phyloP scores from a whole-genome alignment of 2,329 filamentous ascomycete genomes.

The Septoria petroselini region DNA sequence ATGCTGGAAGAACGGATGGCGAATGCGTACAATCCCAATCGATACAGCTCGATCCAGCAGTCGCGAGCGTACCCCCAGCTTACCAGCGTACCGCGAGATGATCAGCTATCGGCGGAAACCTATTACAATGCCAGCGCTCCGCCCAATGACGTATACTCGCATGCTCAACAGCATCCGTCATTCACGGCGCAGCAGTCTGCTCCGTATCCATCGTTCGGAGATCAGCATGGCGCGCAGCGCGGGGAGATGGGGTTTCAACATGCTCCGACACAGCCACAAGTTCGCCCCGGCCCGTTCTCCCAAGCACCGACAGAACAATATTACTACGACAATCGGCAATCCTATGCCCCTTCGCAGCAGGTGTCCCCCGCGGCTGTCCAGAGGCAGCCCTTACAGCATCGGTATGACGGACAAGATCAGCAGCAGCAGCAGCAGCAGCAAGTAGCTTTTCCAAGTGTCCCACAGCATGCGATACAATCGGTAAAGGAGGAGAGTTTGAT shows the following conservation, averaged over 20 bases:
- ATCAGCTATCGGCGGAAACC: conserved; percentile 62
- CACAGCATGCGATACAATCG: conserved; percentile 33
- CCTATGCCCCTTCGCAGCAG: conserved; percentile 16
- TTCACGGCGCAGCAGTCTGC: conserved; percentile 44
- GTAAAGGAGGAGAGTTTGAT: conserved; percentile 40
- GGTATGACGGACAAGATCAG: conserved; percentile 21
- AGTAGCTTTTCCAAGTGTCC: conserved; percentile 36
- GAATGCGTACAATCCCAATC: conserved; percentile 82
- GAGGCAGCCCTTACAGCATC: conserved; percentile 25
- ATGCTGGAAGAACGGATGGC: conserved; percentile 96
- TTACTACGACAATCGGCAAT: conserved; percentile 26
- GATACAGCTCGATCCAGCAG: conserved; percentile 40
- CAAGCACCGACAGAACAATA: conserved; percentile 34
- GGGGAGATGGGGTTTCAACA: conserved; percentile 24
- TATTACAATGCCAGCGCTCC: conserved; percentile 72
- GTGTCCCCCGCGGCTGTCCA: conserved; percentile 15
- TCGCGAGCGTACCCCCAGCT: conserved; percentile 64
- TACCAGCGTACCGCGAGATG: conserved; percentile 51
- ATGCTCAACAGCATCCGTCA: conserved; percentile 31
- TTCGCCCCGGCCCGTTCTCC: conserved; percentile 32
- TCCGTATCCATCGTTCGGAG: conserved; percentile 37
- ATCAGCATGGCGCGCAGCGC: conserved; percentile 19
- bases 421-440: conserved; percentile 25
- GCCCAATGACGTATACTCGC: conserved; percentile 45
- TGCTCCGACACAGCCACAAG: conserved; percentile 14